Conservation (phyloP, 73 alveolate genomes). For the Uronychia setigera region DNA sequence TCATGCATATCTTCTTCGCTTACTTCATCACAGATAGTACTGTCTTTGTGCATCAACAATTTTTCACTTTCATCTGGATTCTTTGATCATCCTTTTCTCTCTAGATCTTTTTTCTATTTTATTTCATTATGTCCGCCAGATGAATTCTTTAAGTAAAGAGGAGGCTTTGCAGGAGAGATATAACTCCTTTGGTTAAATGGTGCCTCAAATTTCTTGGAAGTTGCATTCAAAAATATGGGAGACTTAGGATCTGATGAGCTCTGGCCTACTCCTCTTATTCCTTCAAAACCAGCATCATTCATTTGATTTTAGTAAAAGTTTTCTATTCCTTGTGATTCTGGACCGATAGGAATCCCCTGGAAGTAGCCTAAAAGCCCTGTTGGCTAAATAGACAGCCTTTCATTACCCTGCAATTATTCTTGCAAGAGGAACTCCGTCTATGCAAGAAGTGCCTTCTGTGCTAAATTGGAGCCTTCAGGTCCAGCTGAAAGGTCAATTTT, state of each 20-base stretch:
- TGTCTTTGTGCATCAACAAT: no score
- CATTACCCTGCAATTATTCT: neutral
- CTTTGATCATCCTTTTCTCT: neutral
- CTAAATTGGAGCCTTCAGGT: no score
- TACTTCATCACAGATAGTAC: neutral
- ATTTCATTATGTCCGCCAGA: no score
- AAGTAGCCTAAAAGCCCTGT: neutral
- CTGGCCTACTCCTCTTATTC: neutral
- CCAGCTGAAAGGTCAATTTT: neutral
- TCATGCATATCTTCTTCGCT: no score
- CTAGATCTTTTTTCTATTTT: neutral
- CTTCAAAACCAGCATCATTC: neutral
- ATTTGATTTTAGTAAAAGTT: no score
- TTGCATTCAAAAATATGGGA: neutral
- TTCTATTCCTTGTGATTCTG: no score
- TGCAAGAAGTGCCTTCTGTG: neutral
- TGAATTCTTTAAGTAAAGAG: neutral
- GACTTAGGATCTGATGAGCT: neutral
- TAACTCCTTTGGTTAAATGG: neutral
- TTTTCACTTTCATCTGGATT: neutral
- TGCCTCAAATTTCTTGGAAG: neutral
- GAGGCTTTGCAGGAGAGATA: neutral
- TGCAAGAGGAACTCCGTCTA: neutral
- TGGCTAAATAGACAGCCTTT: neutral
- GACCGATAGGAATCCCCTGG: neutral